Conservation (phyloP, 805 yeast genomes). For the Dipodascopsis uninucleata region DNA sequence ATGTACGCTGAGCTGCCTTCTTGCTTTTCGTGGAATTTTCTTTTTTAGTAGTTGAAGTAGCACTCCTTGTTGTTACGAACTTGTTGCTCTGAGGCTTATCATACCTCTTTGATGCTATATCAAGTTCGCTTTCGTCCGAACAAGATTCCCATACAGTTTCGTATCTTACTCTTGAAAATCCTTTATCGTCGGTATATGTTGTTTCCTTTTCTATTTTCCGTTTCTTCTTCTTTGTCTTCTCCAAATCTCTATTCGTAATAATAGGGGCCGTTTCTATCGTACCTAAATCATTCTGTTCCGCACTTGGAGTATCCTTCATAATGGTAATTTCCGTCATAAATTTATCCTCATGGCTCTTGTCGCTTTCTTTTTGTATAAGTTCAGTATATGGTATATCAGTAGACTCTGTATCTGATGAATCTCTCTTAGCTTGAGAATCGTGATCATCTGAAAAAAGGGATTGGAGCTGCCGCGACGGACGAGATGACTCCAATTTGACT, state of each 20-base stretch:
- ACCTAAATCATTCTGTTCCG: background rate
- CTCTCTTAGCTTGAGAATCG: too few relatives aligned
- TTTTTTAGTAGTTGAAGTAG: slow-evolving; percentile 4
- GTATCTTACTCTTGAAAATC: slow-evolving; percentile 8
- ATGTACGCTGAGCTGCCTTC: background rate
- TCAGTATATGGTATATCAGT: too few relatives aligned
- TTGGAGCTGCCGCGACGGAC: too few relatives aligned
- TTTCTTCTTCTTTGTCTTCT: slow-evolving; percentile 1
- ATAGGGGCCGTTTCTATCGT: background rate
- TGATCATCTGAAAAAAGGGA: too few relatives aligned
- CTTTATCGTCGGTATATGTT: slow-evolving; percentile 11
- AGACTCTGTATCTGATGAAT: too few relatives aligned
- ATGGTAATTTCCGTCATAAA: slow-evolving; percentile 1
- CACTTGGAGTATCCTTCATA: background rate
- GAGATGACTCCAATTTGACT: too few relatives aligned
- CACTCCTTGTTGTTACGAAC: background rate
- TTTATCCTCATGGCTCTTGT: background rate
- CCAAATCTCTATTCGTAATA: slow-evolving; percentile 11
- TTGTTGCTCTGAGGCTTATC: slow-evolving; percentile 1
- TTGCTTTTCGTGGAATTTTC: background rate
- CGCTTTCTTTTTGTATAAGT: background rate
- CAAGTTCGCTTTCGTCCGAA: slow-evolving; percentile 16
- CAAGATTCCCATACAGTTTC: slow-evolving; percentile 13
- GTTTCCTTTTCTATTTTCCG: slow-evolving; percentile 11
- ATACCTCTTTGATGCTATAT: slow-evolving; percentile 1